Percentiles rank a stretch among this genome's conserved stretches.
Evolutionary conservation across 2,329 filamentous ascomycete genomes (phyloP).

Genomic region (Stemphylium beticola): DNA sequence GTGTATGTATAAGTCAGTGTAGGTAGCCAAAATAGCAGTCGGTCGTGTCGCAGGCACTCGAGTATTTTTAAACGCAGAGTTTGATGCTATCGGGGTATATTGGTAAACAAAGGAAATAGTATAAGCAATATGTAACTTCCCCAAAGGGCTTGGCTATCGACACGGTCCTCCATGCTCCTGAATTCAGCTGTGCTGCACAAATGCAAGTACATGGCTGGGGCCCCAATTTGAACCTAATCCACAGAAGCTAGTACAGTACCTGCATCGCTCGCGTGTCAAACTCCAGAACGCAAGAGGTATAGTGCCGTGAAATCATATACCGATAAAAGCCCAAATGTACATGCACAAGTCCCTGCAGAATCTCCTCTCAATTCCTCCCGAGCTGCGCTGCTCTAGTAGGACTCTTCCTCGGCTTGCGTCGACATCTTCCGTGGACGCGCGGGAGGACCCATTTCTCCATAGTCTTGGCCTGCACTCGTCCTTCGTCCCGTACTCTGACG

Average conservation of each 20-base stretch:
- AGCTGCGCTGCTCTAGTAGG: constrained; percentile 52
- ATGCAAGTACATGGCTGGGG: background rate
- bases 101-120: constrained; percentile 38
- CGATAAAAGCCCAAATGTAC: constrained; percentile 19
- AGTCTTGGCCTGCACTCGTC: constrained; percentile 49
- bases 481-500: constrained; percentile 57
- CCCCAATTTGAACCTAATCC: background rate
- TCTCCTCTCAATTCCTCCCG: constrained; percentile 12
- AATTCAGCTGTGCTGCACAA: constrained; percentile 10
- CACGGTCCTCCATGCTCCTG: constrained; percentile 1
- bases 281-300: constrained; percentile 27
- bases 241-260: constrained; percentile 12
- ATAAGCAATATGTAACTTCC: constrained; percentile 34
- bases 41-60: background rate
- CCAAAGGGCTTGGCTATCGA: constrained; percentile 3
- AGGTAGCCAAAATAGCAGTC: background rate
- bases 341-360: constrained; percentile 27
- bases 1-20: background rate
- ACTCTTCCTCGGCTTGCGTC: constrained; percentile 62
- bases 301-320: constrained; percentile 30
- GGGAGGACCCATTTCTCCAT: constrained; percentile 55
- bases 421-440: constrained; percentile 57
- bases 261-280: constrained; percentile 17
- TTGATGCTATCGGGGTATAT: constrained; percentile 1
- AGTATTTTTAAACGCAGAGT: background rate